Base-by-base conservation (phyloP, 352 stramenopile species). In the Phytophthora pseudosyringae region DNA sequence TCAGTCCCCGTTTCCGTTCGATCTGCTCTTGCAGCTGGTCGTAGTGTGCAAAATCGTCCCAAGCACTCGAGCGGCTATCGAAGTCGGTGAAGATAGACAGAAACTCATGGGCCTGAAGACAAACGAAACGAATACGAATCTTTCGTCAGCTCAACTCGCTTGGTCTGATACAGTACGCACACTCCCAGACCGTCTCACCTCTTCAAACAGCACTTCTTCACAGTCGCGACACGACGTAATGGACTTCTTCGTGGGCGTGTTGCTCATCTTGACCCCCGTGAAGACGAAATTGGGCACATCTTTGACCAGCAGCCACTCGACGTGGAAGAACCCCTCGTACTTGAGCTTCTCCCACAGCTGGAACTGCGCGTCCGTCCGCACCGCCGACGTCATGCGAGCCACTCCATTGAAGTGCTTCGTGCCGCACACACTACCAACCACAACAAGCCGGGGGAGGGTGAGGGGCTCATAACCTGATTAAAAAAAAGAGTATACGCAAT, bases 281-380 rank as follows among this genome's bases (percentile, higher is more conserved):
- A 94, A 79, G n/a, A 86, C 77, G 51, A 83, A 80, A 47, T 94
- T 94, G 4, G 86, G 86, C 50, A 94, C 86, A 54, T 94, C 86
- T 67, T 94, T 94, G 48, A 94, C 80, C 36, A 91, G 58, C 35
- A 94, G 68, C 86, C 86, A 94, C 65, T 94, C 86, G 53, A 94
- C 48, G 48, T 87, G 78, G 64, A 94, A 94, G 47, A 85, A 81
- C 3, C 83, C 83, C 40, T 91, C 83, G 68, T 93, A 94, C 73
- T 93, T 94, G 56, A 73, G 68, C 48, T 94, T 94, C 52, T 94
- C 86, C 86, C 86, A 94, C 25, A 94, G 63, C 25, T 78, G 58
- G 53, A 94, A 94, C 16, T 80, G 75, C 28, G 45, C 39, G 31
- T 90, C 72, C 8, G 60, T 73, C 8, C 68, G 61, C 33, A 93